Base-by-base conservation (phyloP, 805 yeast genomes). In the Kurtzmaniella fragi region DNA sequence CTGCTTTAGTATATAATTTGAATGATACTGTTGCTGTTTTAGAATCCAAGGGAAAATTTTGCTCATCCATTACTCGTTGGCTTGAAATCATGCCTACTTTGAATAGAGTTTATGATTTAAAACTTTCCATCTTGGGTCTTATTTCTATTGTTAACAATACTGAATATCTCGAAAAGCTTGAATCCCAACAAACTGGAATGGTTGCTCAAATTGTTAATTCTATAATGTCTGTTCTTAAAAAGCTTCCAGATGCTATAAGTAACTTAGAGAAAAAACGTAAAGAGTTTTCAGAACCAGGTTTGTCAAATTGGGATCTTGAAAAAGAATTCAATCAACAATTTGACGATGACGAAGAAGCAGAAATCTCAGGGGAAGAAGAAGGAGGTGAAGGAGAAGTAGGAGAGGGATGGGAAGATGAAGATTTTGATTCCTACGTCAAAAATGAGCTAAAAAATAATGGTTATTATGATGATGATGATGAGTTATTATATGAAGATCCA, bases 91-190 rank as follows among this genome's bases (percentile, higher is more conserved):
- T 79, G 30, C 74, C 80, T 4, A 62, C 66, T 20, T 71, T 83
- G 48, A 71, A 72, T 16, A 68, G 95, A 43, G 95, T 87, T 2
- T 85, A 75, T 52, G 98, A 91, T 60, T 70, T 87, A 57, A 90
- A 89, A 59, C 61, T 91, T 32, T 78, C 86, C 1, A 65, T 78
- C 2, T 60, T 91, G 46, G 95, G 93, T 0, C 54, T 84, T 16
- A 59, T 90, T 42, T 86, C 52, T 20, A 57, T 53, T 46, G 52
- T 57, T 41, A 68, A 50, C 40, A 54, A 54, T 42, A 54, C 56
- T 29, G 49, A 43, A 2, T 40, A 41, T 13, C 32, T 47, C 17
- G 35, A 37, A 17, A 25, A 34, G 32, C 35, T 49, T 32, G 56
- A 53, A 13, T 46, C 52, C 5, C 25, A 20, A 8, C 5, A 20